Evolutionary conservation across 108 stramenopile genomes (phyloP), one percentile per base, ranked within the genome.

Genomic region (Asterionellopsis glacialis): DNA sequence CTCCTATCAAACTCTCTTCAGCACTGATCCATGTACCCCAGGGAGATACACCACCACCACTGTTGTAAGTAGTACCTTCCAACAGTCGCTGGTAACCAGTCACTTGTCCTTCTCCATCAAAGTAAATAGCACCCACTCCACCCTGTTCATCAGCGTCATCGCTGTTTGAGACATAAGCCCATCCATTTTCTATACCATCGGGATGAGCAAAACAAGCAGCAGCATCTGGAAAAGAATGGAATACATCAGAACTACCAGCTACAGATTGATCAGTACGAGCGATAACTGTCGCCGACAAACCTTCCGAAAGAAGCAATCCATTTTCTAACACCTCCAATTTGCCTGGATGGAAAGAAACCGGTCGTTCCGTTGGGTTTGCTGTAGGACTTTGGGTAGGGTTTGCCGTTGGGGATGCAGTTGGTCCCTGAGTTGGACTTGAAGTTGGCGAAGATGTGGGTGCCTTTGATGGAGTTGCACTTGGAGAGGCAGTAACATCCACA

Each of bases 1-100:
- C 81, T 11, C 38, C 50, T 0, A 47, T 52, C 41, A 11, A 18
- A 47, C 11, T 25, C 49, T 82, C 77, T 41, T 79, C 77, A 45
- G 74, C 78, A 0, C 65, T 57, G 0, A 84, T 67, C 49, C 51
- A 79, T 5, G 74, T 75, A 26, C 56, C 55, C 81, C 81, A 82
- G 40, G 77, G 77, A 27, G 74, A 77, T 1, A 41, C 22, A 22
- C 72, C 73, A 13, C 73, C 73, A 10, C 57, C 56, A 58, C 73
- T 64, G 22, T 74, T 74, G 39, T 39, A 50, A 18, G 18, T 67
- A 14, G 73, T 69, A n/a, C 63, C 63, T 9, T 38, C n/a, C 22
- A 74, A 41, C 41, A 69, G 45, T 26, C 15, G 41, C 50, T 69
- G 18, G 38, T 69, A 69, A 13, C 27, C 21, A 15, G 44, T n/a